A percentile compares a stretch with the other conserved stretches of the same genome.
Evolutionary conservation across 148 eudicot species (phyloP).

Genomic region (Rhododendron williamsianum): DNA sequence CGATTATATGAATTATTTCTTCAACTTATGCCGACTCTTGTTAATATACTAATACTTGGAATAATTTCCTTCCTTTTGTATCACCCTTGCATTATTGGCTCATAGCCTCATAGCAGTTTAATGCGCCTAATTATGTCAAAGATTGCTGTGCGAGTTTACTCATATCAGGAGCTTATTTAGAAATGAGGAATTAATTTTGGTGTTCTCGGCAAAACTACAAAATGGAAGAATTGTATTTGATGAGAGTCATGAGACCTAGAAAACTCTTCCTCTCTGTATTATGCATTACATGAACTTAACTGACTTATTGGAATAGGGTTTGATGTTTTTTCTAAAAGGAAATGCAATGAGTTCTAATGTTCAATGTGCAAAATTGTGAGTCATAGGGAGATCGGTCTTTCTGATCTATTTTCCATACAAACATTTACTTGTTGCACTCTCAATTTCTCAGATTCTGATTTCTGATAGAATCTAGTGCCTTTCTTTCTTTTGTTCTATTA

Average conservation of each 20-base stretch:
- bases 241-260: not conserved
- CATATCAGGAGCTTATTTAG: not conserved
- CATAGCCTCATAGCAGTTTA: not conserved
- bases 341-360: not conserved
- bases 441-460: not conserved
- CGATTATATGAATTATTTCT: not conserved
- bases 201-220: not conserved
- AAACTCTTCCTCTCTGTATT: not conserved
- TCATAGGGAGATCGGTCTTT: not conserved
- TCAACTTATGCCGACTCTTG: too few species aligned
- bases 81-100: not conserved
- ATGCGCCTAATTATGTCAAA: not conserved
- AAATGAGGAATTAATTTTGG: not conserved
- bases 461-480: not conserved
- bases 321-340: not conserved
- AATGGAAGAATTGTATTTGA: not conserved
- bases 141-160: not conserved
- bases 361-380: not conserved
- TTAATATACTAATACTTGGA: too few species aligned
- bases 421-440: not conserved
- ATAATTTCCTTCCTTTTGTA: not conserved
- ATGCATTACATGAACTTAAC: not conserved
- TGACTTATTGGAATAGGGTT: not conserved
- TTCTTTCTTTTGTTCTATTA: not conserved
- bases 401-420: not conserved